Percentiles rank a stretch among this genome's conserved stretches.
phyloP scores from a whole-genome alignment of 768 basidiomycete species.

The Cystobasidium ongulense region DNA sequence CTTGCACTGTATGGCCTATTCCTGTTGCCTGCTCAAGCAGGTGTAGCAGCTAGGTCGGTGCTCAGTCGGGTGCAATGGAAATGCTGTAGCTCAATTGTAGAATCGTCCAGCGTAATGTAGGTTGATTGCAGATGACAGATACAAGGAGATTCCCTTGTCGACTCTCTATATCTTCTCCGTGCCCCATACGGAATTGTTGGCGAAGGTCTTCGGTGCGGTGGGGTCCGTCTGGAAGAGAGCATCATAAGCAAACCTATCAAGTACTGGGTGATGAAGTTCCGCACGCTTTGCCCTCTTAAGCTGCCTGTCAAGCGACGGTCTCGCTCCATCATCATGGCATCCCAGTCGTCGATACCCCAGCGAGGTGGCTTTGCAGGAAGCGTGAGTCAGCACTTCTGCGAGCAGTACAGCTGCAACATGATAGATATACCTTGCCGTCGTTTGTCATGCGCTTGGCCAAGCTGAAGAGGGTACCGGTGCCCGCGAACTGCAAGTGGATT shows the following conservation, averaged over 20 bases:
- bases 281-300: slow-evolving; percentile 71
- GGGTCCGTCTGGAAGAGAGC: slow-evolving; percentile 54
- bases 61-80: too few species aligned
- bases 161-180: slow-evolving; percentile 51
- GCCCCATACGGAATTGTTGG: slow-evolving; percentile 66
- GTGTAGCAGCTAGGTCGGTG: too few species aligned
- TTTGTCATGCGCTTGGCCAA: slow-evolving; percentile 71
- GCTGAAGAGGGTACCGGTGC: slow-evolving; percentile 78
- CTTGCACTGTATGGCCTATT: too few species aligned
- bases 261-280: slow-evolving; percentile 44
- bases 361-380: slow-evolving; percentile 58
- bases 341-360: slow-evolving; percentile 80
- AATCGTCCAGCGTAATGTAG: too few species aligned
- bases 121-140: too few species aligned
- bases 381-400: neutral
- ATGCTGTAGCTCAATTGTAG: too few species aligned
- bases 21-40: too few species aligned
- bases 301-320: slow-evolving; percentile 83
- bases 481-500: slow-evolving; percentile 62
- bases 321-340: slow-evolving; percentile 90
- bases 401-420: neutral
- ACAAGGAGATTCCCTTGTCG: too few species aligned
- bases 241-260: neutral
- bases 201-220: slow-evolving; percentile 60
- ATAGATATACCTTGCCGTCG: slow-evolving; percentile 67